Percentiles rank a stretch among this genome's conserved stretches.
Evolutionary conservation across 306 rosid species (phyloP).

Genomic region (Ziziphus jujuba): DNA sequence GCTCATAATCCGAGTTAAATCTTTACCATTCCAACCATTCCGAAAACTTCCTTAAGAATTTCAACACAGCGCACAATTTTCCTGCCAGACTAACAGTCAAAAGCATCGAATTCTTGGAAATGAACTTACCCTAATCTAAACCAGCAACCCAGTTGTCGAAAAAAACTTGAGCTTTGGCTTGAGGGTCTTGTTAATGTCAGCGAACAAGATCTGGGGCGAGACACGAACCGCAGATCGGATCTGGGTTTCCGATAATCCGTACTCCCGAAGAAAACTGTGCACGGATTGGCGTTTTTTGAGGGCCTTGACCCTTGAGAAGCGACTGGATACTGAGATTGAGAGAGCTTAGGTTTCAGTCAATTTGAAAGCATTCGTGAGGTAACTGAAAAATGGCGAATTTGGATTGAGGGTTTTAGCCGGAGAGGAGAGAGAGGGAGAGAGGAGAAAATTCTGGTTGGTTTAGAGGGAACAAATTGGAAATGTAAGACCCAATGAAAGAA

Average conservation of each 20-base stretch:
- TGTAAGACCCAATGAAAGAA: too few relatives aligned
- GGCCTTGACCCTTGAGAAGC: slow-evolving; percentile 6
- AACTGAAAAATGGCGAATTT: slow-evolving; percentile 4
- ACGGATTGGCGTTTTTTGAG: slow-evolving; percentile 38
- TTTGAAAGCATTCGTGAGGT: slow-evolving; percentile 35
- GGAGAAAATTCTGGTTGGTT: slow-evolving; percentile 23
- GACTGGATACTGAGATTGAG: slow-evolving; percentile 27
- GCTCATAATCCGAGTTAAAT: slow-evolving; percentile 22
- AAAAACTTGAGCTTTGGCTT: slow-evolving; percentile 50
- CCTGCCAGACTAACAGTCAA: slow-evolving; percentile 46
- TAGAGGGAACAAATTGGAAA: too few relatives aligned
- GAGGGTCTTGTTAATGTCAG: slow-evolving; percentile 38
- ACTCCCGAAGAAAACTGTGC: slow-evolving; percentile 32
- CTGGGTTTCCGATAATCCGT: slow-evolving; percentile 44
- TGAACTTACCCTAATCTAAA: slow-evolving; percentile 23
- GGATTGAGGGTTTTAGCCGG: slow-evolving; percentile 13
- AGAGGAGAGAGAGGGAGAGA: slow-evolving; percentile 32
- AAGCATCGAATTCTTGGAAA: slow-evolving; percentile 23
- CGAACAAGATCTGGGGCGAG: slow-evolving; percentile 37
- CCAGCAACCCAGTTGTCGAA: slow-evolving; percentile 42
- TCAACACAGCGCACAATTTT: slow-evolving; percentile 43
- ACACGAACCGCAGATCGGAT: slow-evolving; percentile 24
- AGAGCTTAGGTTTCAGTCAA: slow-evolving; percentile 27
- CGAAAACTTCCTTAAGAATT: slow-evolving; percentile 35
- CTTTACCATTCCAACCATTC: slow-evolving; percentile 20